Conservation (phyloP, 345 rosid genomes). For the Orychophragmus violaceus region DNA sequence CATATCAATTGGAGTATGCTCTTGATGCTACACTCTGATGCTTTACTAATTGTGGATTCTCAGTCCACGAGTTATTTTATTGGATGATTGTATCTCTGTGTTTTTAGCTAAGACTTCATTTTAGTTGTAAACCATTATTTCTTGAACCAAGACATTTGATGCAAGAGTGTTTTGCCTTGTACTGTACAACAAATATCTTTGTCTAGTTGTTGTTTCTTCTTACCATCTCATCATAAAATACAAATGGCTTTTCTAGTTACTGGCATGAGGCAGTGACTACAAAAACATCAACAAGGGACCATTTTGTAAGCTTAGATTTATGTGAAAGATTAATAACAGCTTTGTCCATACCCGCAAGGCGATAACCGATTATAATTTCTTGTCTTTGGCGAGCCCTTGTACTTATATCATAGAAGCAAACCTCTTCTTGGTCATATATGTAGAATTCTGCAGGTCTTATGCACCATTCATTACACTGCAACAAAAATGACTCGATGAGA, state of each 20-base stretch:
- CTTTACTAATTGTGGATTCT: background rate
- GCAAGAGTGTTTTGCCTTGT: background rate
- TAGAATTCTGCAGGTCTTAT: slow-evolving; percentile 90
- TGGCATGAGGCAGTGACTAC: slow-evolving; percentile 66
- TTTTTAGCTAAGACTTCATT: no score
- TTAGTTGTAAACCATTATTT: no score
- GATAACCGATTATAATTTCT: slow-evolving; percentile 74
- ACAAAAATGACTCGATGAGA: background rate
- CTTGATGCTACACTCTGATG: background rate
- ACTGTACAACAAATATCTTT: background rate
- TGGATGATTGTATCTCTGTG: background rate
- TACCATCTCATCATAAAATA: background rate
- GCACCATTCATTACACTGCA: slow-evolving; percentile 84
- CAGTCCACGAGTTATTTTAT: background rate
- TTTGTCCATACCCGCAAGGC: slow-evolving; percentile 57
- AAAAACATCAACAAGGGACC: slow-evolving; percentile 82
- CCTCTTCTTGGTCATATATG: slow-evolving; percentile 75
- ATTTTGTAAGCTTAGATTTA: slow-evolving; percentile 57
- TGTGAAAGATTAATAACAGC: slow-evolving; percentile 67
- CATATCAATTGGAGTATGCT: background rate
- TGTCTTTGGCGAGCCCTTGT: slow-evolving; percentile 61
- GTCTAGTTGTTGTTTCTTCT: background rate
- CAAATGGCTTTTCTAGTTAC: background rate
- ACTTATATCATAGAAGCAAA: slow-evolving; percentile 68
- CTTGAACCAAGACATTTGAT: background rate